Evolutionary conservation across 352 stramenopile genomes (phyloP).

Genomic region (Phytophthora megakarya): DNA sequence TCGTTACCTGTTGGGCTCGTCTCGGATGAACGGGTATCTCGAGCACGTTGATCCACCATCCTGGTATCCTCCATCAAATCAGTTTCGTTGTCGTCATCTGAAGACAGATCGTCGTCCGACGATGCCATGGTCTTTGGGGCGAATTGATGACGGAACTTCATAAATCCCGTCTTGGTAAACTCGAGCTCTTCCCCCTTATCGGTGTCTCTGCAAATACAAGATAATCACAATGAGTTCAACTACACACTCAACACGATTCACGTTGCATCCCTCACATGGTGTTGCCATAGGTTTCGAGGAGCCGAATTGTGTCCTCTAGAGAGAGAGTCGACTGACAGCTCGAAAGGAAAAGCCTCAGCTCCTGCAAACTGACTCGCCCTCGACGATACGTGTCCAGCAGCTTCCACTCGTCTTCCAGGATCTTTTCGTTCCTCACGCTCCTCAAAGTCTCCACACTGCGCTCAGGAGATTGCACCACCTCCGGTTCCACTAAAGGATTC

Average conservation of each 20-base stretch:
- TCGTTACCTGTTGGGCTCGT: background rate
- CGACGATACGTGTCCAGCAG: conserved; percentile 59
- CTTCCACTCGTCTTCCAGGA: conserved; percentile 61
- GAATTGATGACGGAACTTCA: conserved; percentile 62
- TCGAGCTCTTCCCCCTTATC: conserved; percentile 35
- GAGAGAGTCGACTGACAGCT: conserved; percentile 53
- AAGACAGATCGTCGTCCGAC: conserved; percentile 42
- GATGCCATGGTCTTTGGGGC: conserved; percentile 34
- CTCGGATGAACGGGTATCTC: background rate
- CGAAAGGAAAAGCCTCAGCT: conserved; percentile 52
- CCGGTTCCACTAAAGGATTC: background rate
- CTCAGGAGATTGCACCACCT: background rate
- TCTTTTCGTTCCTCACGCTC: conserved; percentile 31
- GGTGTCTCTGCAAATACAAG: conserved; percentile 5
- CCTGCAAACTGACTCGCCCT: conserved; percentile 42
- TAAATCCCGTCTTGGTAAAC: conserved; percentile 52
- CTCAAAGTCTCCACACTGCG: conserved; percentile 18
- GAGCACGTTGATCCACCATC: background rate
- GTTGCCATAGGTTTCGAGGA: conserved; percentile 62
- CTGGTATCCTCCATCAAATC: conserved; percentile 10
- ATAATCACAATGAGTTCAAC: background rate
- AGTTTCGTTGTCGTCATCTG: conserved; percentile 41
- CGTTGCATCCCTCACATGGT: conserved; percentile 23
- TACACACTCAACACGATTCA: background rate
- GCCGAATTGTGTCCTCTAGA: conserved; percentile 47